Evolutionary conservation across 1,284 basidiomycete species (phyloP).

Genomic region (Moesziomyces antarcticus): DNA sequence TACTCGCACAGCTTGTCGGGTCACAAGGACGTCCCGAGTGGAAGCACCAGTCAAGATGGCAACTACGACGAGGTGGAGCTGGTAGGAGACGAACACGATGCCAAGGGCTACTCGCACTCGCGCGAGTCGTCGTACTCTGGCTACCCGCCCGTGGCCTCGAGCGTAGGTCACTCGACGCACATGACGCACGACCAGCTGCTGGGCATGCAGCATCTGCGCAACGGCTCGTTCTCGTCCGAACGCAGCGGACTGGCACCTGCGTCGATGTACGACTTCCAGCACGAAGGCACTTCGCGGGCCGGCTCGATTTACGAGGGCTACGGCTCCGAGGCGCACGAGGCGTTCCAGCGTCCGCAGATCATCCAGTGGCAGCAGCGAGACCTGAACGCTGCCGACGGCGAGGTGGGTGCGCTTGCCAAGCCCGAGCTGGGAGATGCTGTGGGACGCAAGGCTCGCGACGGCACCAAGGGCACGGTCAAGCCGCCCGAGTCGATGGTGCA

Average conservation of each 20-base stretch:
- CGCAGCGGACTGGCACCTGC: slow-evolving; percentile 14
- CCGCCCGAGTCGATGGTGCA: slow-evolving; percentile 34
- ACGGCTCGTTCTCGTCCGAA: slow-evolving; percentile 24
- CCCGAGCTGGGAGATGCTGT: slow-evolving; percentile 45
- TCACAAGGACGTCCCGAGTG: slow-evolving; percentile 8
- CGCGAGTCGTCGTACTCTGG: slow-evolving; percentile 3
- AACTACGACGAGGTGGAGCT: slow-evolving; percentile 38
- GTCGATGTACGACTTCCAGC: slow-evolving; percentile 34
- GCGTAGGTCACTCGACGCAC: slow-evolving; percentile 15
- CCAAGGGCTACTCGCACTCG: neutral
- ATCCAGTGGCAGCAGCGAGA: slow-evolving; percentile 56
- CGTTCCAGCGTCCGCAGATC: slow-evolving; percentile 48
- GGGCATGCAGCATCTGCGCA: slow-evolving; percentile 1
- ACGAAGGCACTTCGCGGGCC: slow-evolving; percentile 42
- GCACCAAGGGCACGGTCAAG: slow-evolving; percentile 18
- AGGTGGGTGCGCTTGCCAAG: slow-evolving; percentile 49
- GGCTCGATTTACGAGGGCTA: slow-evolving; percentile 27
- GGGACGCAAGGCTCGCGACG: slow-evolving; percentile 43
- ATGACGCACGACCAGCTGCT: slow-evolving; percentile 24
- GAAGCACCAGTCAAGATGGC: slow-evolving; percentile 5
- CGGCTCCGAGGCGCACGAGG: slow-evolving; percentile 31
- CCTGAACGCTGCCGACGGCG: slow-evolving; percentile 35
- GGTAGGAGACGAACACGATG: neutral
- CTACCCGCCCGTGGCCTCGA: slow-evolving; percentile 8
- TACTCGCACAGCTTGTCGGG: slow-evolving; percentile 18